Conservation (phyloP, 129 eudicot genomes). For the Ambrosia artemisiifolia region DNA sequence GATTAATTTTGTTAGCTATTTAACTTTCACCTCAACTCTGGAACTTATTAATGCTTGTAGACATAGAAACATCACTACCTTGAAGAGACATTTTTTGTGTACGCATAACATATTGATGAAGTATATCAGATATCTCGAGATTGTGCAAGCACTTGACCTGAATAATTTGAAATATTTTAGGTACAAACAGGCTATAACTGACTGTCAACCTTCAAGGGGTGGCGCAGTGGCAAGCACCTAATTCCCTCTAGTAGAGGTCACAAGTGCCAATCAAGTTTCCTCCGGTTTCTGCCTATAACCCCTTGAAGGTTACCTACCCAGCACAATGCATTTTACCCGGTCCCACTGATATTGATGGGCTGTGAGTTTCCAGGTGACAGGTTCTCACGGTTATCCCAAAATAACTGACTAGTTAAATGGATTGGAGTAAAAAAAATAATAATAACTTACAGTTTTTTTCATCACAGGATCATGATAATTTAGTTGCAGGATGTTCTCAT, state of each 20-base stretch:
- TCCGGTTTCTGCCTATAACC: no score
- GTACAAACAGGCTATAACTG: neutral
- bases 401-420: neutral
- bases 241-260: no score
- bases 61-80: constrained; percentile 40
- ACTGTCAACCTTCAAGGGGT: neutral
- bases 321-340: no score
- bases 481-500: constrained; percentile 79
- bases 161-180: constrained; percentile 5
- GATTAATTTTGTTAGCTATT: constrained; percentile 12
- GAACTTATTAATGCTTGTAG: constrained; percentile 4
- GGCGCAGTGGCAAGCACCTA: no score
- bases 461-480: constrained; percentile 85
- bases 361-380: no score
- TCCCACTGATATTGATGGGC: no score
- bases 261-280: no score
- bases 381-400: no score
- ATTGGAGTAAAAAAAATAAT: neutral
- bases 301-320: no score
- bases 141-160: constrained; percentile 78
- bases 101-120: constrained; percentile 75
- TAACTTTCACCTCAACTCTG: neutral
- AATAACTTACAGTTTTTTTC: constrained; percentile 84
- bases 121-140: constrained; percentile 66
- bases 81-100: constrained; percentile 76